Percentiles rank a stretch among this genome's conserved stretches.
These are phyloP conservation scores for Hamigera avellanea DNA, from an alignment of 495 filamentous ascomycete species.

Conservation along the genomic window DNA sequence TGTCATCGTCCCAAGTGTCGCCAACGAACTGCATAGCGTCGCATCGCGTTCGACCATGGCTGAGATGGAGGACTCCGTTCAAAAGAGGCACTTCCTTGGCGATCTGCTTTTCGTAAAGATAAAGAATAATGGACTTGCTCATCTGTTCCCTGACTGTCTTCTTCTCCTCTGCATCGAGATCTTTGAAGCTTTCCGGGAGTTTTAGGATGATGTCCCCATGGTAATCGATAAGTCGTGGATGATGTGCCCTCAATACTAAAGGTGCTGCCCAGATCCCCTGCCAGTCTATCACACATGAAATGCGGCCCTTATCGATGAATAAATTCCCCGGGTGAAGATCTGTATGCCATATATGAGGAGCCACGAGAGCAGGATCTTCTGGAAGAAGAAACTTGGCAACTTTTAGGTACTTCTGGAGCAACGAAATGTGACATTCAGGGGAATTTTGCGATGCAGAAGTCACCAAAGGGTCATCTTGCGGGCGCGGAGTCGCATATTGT, in stretches of 20 bases:
- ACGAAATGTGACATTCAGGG: constrained; percentile 9
- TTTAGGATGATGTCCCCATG: constrained; percentile 14
- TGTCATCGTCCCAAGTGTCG: constrained; percentile 11
- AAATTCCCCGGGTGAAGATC: constrained; percentile 26
- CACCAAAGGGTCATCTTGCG: constrained; percentile 7
- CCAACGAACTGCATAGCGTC: constrained; percentile 6
- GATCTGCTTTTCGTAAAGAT: constrained; percentile 14
- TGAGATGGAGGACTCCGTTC: constrained; percentile 3
- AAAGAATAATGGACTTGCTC: constrained; percentile 13
- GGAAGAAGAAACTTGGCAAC: constrained; percentile 17
- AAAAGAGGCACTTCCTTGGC: constrained; percentile 1
- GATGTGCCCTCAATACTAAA: constrained; percentile 13
- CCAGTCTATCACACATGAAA: constrained; percentile 23
- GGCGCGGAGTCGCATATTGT: constrained; percentile 12
- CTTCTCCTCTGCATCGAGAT: constrained; percentile 12
- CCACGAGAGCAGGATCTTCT: constrained; percentile 6
- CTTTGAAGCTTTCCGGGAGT: constrained; percentile 12
- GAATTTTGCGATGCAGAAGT: constrained; percentile 10
- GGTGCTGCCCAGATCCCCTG: constrained; percentile 15
- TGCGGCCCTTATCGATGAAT: constrained; percentile 14
- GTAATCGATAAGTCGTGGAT: constrained; percentile 14
- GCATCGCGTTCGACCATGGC: constrained; percentile 5
- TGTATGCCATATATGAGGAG: constrained; percentile 19
- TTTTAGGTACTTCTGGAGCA: constrained; percentile 14
- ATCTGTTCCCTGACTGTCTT: constrained; percentile 7